phyloP scores from a whole-genome alignment of 192 early-diverging fungal genomes.

The Rhizoclosmatium sp. region DNA sequence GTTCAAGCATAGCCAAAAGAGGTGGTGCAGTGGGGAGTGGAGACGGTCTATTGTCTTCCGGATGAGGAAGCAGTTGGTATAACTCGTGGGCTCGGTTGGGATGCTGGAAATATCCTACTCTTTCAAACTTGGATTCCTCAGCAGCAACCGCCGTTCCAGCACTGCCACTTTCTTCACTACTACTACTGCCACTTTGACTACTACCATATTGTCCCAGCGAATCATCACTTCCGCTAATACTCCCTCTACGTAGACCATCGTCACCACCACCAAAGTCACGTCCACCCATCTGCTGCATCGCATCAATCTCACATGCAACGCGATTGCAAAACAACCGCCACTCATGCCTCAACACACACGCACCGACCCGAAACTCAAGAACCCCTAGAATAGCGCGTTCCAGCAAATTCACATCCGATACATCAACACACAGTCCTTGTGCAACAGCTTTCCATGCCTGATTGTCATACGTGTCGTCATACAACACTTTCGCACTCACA shows the following conservation, averaged over 20 bases:
- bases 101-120: too few species aligned
- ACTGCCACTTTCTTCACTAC: neutral
- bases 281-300: neutral
- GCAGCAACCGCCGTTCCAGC: neutral
- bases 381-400: slow-evolving; percentile 9
- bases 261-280: neutral
- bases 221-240: neutral
- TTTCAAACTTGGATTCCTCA: too few species aligned
- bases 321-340: slow-evolving; percentile 15
- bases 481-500: slow-evolving; percentile 30
- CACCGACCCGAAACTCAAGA: slow-evolving; percentile 13
- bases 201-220: neutral
- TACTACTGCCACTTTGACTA: neutral
- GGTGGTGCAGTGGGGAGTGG: too few species aligned
- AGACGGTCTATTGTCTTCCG: too few species aligned
- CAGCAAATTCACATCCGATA: slow-evolving; percentile 28
- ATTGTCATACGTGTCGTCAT: slow-evolving; percentile 39
- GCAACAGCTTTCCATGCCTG: slow-evolving; percentile 17
- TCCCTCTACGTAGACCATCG: neutral
- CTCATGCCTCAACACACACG: neutral
- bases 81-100: too few species aligned
- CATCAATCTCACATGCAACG: neutral
- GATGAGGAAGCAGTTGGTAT: too few species aligned
- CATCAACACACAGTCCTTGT: slow-evolving; percentile 9
- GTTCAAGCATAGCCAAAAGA: too few species aligned